phyloP scores from a whole-genome alignment of 345 rosid genomes.

The Lepidium didymum region DNA sequence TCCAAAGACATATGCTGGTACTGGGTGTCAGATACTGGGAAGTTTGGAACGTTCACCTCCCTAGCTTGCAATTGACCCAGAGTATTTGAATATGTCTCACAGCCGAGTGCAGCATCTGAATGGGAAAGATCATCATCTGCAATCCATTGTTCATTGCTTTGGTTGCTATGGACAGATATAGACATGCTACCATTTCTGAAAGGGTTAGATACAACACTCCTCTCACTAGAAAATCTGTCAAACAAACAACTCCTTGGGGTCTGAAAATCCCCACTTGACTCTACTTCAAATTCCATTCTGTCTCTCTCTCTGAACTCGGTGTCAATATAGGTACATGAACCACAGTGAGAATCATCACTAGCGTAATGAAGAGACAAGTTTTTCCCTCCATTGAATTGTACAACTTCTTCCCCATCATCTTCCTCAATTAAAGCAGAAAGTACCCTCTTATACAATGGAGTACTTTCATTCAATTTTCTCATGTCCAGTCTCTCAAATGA shows the following conservation, averaged over 20 bases:
- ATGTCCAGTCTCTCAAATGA: conserved; percentile 41
- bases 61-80: conserved; percentile 42
- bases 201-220: conserved; percentile 56
- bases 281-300: conserved; percentile 88
- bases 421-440: conserved; percentile 92
- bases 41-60: conserved; percentile 40
- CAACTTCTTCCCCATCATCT: conserved; percentile 79
- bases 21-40: conserved; percentile 48
- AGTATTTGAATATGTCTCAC: conserved; percentile 64
- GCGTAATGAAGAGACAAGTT: conserved; percentile 70
- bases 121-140: conserved; percentile 70
- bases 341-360: conserved; percentile 96
- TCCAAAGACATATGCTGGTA: conserved; percentile 72
- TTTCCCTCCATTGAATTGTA: conserved; percentile 55
- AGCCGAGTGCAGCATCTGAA: conserved; percentile 45
- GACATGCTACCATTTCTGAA: conserved; percentile 57
- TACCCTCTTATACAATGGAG: conserved; percentile 76
- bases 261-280: conserved; percentile 67
- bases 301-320: conserved; percentile 77
- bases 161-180: conserved; percentile 58
- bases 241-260: conserved; percentile 52
- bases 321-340: conserved; percentile 86
- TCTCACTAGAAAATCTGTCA: conserved; percentile 67
- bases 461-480: conserved; percentile 52
- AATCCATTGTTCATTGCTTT: conserved; percentile 66